phyloP scores from a whole-genome alignment of 129 eudicot species.

The Tagetes erecta region DNA sequence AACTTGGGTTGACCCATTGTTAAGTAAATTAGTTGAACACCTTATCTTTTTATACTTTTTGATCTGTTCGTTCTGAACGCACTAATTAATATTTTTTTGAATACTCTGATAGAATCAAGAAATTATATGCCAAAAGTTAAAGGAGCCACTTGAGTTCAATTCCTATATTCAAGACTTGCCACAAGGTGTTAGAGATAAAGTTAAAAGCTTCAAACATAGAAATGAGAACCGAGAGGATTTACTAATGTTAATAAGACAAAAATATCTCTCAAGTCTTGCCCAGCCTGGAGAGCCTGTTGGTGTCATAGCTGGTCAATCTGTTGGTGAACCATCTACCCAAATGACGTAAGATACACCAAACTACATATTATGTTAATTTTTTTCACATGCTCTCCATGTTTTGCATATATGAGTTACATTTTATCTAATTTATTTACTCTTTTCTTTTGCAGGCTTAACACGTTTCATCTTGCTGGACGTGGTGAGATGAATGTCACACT shows the following conservation, averaged over 20 bases:
- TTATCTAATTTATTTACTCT: background rate
- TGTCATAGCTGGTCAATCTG: constrained; percentile 86
- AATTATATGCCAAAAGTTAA: constrained; percentile 45
- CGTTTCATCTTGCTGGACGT: constrained; percentile 99
- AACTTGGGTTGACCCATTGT: background rate
- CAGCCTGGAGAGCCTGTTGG: constrained; percentile 96
- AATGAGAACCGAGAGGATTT: constrained; percentile 39
- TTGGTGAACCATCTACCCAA: constrained; percentile 99
- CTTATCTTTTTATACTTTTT: background rate
- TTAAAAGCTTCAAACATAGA: constrained; percentile 29
- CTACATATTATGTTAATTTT: background rate
- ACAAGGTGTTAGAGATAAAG: constrained; percentile 48
- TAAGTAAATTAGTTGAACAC: background rate
- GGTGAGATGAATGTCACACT: constrained; percentile 99
- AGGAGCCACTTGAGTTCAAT: constrained; percentile 51
- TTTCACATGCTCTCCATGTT: background rate
- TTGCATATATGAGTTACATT: background rate
- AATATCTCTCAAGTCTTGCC: constrained; percentile 86
- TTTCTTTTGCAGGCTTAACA: constrained; percentile 66
- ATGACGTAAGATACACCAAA: constrained; percentile 68
- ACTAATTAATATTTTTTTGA: constrained; percentile 16
- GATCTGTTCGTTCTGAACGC: constrained; percentile 20
- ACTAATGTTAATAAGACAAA: constrained; percentile 56
- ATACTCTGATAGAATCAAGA: constrained; percentile 49
- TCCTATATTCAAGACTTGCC: constrained; percentile 59